Conservation (phyloP, 2,329 filamentous ascomycete species). For the Xylogone sp. region DNA sequence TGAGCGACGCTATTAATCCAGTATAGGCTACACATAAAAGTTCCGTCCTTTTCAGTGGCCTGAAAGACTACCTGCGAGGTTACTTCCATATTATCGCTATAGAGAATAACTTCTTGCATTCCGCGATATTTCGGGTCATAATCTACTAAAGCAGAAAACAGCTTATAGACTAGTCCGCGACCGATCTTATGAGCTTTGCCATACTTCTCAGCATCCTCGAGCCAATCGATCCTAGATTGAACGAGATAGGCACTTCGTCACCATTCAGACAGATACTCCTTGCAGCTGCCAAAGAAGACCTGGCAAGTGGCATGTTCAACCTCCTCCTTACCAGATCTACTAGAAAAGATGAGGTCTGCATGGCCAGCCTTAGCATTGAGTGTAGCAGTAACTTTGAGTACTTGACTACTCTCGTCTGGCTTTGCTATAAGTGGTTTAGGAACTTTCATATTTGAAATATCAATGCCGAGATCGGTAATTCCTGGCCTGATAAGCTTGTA, state of each 20-base stretch:
- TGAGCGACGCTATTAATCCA: constrained; percentile 58
- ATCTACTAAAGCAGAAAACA: constrained; percentile 52
- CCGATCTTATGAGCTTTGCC: constrained; percentile 66
- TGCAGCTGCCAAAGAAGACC: constrained; percentile 56
- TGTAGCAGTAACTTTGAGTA: constrained; percentile 58
- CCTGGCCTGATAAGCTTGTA: constrained; percentile 60
- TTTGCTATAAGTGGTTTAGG: constrained; percentile 60
- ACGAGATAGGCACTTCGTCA: constrained; percentile 47
- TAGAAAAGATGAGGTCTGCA: constrained; percentile 53
- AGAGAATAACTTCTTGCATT: constrained; percentile 54
- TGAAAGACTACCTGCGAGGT: constrained; percentile 42
- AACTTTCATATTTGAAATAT: constrained; percentile 66
- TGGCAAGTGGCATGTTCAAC: constrained; percentile 54
- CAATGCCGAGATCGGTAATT: constrained; percentile 51
- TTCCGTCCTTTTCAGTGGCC: constrained; percentile 41
- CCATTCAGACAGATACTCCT: constrained; percentile 62
- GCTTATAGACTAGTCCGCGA: constrained; percentile 72
- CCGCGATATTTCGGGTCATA: constrained; percentile 49
- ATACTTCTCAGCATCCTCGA: constrained; percentile 23
- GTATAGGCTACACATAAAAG: constrained; percentile 51
- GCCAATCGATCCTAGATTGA: constrained; percentile 5
- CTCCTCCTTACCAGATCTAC: constrained; percentile 54
- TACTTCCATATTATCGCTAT: constrained; percentile 41
- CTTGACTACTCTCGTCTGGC: constrained; percentile 42
- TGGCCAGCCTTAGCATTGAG: constrained; percentile 52